A percentile compares a stretch with the other conserved stretches of the same genome.
phyloP scores from a whole-genome alignment of 2,329 filamentous ascomycete species.

The Aspergillus alliaceus region DNA sequence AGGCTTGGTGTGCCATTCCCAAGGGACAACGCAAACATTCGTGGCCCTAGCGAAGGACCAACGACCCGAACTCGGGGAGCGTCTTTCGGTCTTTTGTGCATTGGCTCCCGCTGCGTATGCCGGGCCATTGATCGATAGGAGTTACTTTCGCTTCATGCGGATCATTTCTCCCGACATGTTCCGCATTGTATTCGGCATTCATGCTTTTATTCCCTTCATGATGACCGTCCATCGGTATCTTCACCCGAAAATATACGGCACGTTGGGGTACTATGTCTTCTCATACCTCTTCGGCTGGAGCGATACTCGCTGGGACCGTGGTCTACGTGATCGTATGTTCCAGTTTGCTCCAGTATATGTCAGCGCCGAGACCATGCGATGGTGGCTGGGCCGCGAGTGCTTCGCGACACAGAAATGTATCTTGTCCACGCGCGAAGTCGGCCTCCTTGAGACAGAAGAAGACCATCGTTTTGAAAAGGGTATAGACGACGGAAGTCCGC shows the following conservation, averaged over 20 bases:
- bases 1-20: constrained; percentile 81
- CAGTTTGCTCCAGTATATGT: constrained; percentile 92
- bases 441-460: constrained; percentile 57
- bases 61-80: constrained; percentile 76
- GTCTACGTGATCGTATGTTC: constrained; percentile 77
- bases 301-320: constrained; percentile 80
- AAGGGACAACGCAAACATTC: constrained; percentile 86
- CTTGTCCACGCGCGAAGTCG: constrained; percentile 72
- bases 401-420: constrained; percentile 87
- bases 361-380: constrained; percentile 84
- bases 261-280: constrained; percentile 84
- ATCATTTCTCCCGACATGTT: constrained; percentile 75
- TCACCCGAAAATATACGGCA: constrained; percentile 69
- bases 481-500: constrained; percentile 8
- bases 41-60: constrained; percentile 89
- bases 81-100: constrained; percentile 85
- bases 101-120: constrained; percentile 89
- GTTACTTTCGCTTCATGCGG: constrained; percentile 90
- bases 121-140: constrained; percentile 78
- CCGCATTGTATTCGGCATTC: constrained; percentile 81
- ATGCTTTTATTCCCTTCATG: constrained; percentile 92
- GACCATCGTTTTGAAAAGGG: constrained; percentile 28
- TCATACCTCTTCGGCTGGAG: constrained; percentile 87
- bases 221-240: constrained; percentile 74
- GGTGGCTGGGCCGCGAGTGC: constrained; percentile 89